phyloP scores from a whole-genome alignment of 2,329 filamentous ascomycete genomes.

The Ilyonectria robusta region DNA sequence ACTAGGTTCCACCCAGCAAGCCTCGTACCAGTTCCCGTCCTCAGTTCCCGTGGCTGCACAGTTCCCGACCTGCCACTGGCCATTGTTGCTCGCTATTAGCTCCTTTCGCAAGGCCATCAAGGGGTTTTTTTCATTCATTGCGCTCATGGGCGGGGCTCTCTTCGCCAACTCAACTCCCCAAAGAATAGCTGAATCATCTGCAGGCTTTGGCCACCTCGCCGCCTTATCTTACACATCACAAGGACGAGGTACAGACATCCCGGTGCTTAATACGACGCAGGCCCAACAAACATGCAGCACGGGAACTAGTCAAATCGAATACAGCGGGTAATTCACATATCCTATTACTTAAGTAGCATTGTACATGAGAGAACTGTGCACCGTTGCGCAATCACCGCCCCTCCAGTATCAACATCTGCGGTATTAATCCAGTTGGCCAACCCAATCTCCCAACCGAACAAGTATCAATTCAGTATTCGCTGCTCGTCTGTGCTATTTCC shows the following conservation, averaged over 20 bases:
- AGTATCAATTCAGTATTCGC: constrained; percentile 36
- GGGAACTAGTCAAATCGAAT: not conserved
- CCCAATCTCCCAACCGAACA: constrained; percentile 35
- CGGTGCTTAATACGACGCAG: not conserved
- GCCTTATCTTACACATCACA: not conserved
- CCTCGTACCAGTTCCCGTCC: not conserved
- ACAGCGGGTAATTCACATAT: constrained; percentile 27
- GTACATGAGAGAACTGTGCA: constrained; percentile 28
- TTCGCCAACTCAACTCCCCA: no score
- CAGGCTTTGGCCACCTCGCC: not conserved
- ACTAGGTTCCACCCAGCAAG: constrained; percentile 2
- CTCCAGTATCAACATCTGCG: constrained; percentile 24
- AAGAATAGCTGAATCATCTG: not conserved
- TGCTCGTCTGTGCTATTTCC: constrained; percentile 36
- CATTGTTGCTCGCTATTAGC: no score
- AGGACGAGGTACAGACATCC: not conserved
- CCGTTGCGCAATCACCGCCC: constrained; percentile 24
- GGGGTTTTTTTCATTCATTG: no score
- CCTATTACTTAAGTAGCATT: constrained; percentile 43
- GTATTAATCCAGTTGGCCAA: constrained; percentile 31
- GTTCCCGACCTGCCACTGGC: no score
- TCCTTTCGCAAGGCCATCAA: no score
- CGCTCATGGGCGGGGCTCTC: no score
- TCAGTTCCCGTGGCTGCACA: no score
- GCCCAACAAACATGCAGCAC: not conserved